phyloP scores from a whole-genome alignment of 225 moss, liverwort and hornwort genomes.

The Polytrichum formosum region DNA sequence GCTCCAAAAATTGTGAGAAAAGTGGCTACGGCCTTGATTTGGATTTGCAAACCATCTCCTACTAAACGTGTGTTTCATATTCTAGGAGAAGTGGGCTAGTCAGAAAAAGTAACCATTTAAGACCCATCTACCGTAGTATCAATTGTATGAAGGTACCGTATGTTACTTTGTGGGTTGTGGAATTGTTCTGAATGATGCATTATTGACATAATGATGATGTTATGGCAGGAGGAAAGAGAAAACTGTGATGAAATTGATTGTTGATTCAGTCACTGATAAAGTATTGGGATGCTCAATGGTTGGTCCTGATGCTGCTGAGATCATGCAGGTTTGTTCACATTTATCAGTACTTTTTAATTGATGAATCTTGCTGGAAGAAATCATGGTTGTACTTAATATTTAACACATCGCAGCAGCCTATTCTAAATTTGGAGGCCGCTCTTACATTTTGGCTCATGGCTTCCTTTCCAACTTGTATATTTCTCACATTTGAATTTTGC shows the following conservation, averaged over 20 bases:
- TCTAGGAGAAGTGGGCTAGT: too few species aligned
- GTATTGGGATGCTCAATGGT: constrained; percentile 81
- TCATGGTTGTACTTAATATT: background rate
- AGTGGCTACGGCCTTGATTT: too few species aligned
- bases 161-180: too few species aligned
- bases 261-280: constrained; percentile 66
- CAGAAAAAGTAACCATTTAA: too few species aligned
- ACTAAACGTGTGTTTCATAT: too few species aligned
- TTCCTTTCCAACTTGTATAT: background rate
- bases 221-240: constrained; percentile 73
- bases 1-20: too few species aligned
- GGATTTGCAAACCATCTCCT: too few species aligned
- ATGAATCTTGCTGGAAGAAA: background rate
- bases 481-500: background rate
- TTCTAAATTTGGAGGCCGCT: too few species aligned
- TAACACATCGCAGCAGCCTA: too few species aligned
- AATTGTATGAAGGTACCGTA: too few species aligned
- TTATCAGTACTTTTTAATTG: background rate
- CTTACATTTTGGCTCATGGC: background rate
- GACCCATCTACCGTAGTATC: too few species aligned
- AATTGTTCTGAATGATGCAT: too few species aligned
- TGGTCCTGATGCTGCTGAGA: constrained; percentile 93
- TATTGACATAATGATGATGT: background rate
- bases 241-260: constrained; percentile 81
- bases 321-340: constrained; percentile 61